Percentiles rank a stretch among this genome's conserved stretches.
Evolutionary conservation across 2,329 filamentous ascomycete genomes (phyloP).

Genomic region (Arthrobotrys iridis): DNA sequence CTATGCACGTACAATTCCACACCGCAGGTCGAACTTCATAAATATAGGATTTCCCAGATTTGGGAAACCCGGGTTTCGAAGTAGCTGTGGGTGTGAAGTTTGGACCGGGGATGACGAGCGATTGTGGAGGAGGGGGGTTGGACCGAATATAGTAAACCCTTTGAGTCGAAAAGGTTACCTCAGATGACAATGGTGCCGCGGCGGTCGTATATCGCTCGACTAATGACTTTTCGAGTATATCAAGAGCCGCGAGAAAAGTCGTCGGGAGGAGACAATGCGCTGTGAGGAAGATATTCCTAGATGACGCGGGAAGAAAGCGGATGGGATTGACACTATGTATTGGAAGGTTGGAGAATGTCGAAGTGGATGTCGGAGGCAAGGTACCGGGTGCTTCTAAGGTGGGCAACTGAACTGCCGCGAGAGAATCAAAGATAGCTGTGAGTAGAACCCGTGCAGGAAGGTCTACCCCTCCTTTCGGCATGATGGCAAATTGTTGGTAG

Average conservation of each 20-base stretch:
- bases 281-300: slow-evolving; percentile 61
- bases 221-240: slow-evolving; percentile 82
- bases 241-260: slow-evolving; percentile 83
- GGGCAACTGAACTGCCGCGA: slow-evolving; percentile 23
- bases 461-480: slow-evolving; percentile 8
- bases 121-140: slow-evolving; percentile 61
- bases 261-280: slow-evolving; percentile 71
- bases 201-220: slow-evolving; percentile 66
- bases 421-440: slow-evolving; percentile 35
- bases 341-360: not conserved
- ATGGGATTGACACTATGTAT: slow-evolving; percentile 22
- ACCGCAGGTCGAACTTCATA: slow-evolving; percentile 78
- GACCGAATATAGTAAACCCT: slow-evolving; percentile 74
- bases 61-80: slow-evolving; percentile 56
- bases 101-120: slow-evolving; percentile 57
- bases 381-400: not conserved
- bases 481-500: not conserved
- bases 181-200: slow-evolving; percentile 21
- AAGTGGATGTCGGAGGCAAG: slow-evolving; percentile 3
- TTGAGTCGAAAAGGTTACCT: slow-evolving; percentile 25
- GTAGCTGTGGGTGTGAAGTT: slow-evolving; percentile 57
- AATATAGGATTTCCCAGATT: slow-evolving; percentile 44
- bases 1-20: slow-evolving; percentile 92
- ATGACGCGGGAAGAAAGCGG: slow-evolving; percentile 58
- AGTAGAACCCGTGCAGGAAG: slow-evolving; percentile 33